phyloP scores from a whole-genome alignment of 441 rosid species.

The Aleurites moluccanus region DNA sequence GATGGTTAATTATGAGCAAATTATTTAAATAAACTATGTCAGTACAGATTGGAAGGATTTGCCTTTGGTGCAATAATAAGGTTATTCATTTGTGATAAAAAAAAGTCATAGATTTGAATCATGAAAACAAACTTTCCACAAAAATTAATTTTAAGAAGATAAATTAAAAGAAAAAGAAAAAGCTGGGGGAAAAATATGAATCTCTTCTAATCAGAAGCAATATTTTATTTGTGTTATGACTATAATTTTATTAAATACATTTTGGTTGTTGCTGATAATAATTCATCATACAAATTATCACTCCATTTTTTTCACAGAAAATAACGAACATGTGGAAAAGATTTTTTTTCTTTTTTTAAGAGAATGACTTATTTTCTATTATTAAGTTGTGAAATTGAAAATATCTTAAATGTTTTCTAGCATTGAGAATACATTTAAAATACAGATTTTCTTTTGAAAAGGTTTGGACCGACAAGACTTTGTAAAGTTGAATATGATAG shows the following conservation, averaged over 20 bases:
- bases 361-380: too few species aligned
- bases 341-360: too few species aligned
- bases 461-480: neutral
- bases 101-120: neutral
- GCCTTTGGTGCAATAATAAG: neutral
- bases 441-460: neutral
- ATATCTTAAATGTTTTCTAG: neutral
- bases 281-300: neutral
- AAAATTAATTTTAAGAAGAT: neutral
- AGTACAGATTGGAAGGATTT: neutral
- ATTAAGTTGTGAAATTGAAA: neutral
- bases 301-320: neutral
- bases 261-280: neutral
- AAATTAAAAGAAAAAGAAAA: too few species aligned
- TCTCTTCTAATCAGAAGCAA: constrained; percentile 3
- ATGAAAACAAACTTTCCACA: neutral
- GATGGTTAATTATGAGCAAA: neutral
- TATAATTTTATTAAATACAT: neutral
- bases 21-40: neutral
- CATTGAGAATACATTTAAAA: neutral
- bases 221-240: neutral
- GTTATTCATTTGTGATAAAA: neutral
- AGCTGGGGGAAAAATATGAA: neutral
- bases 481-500: neutral
- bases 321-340: neutral